Conservation (phyloP, 192 early-diverging fungal species). For the Coemansia sp. region DNA sequence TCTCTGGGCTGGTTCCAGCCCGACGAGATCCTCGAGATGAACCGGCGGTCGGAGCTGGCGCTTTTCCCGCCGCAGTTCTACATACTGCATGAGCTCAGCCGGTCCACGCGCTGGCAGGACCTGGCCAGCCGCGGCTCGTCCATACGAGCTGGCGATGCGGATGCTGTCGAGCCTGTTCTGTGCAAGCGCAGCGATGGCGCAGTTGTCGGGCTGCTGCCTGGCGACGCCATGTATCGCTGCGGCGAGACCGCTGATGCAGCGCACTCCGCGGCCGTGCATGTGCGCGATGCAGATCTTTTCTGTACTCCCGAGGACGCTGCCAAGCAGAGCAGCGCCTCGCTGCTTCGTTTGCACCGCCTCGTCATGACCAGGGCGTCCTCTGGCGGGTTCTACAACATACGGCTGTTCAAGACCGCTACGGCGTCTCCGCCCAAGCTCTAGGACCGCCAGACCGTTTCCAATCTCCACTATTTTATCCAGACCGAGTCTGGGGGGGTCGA, state of each 20-base stretch:
- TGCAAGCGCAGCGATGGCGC: conserved; percentile 24
- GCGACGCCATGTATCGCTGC: conserved; percentile 29
- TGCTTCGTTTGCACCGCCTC: conserved; percentile 21
- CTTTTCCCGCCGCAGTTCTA: conserved; percentile 70
- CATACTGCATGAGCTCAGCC: conserved; percentile 54
- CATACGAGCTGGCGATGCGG: background rate
- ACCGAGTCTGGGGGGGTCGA: background rate
- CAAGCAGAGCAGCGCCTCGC: background rate
- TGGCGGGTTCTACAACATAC: conserved; percentile 30
- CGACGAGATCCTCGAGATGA: conserved; percentile 55
- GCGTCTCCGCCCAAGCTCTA: background rate
- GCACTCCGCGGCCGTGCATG: background rate
- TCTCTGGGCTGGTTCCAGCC: conserved; percentile 68
- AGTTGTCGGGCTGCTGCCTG: conserved; percentile 38
- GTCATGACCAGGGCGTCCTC: conserved; percentile 15
- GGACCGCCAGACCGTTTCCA: background rate
- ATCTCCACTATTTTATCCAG: background rate
- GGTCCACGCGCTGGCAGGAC: conserved; percentile 50
- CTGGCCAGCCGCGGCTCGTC: conserved; percentile 12
- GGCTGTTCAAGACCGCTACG: conserved; percentile 9
- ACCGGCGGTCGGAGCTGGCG: conserved; percentile 41
- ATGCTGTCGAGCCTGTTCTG: conserved; percentile 34
- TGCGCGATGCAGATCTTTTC: conserved; percentile 18
- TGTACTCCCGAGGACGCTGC: background rate
- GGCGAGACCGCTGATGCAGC: background rate